Evolutionary conservation across 805 yeast species (phyloP), one percentile per base, ranked within the genome.

Genomic region (Peterozyma xylosa): DNA sequence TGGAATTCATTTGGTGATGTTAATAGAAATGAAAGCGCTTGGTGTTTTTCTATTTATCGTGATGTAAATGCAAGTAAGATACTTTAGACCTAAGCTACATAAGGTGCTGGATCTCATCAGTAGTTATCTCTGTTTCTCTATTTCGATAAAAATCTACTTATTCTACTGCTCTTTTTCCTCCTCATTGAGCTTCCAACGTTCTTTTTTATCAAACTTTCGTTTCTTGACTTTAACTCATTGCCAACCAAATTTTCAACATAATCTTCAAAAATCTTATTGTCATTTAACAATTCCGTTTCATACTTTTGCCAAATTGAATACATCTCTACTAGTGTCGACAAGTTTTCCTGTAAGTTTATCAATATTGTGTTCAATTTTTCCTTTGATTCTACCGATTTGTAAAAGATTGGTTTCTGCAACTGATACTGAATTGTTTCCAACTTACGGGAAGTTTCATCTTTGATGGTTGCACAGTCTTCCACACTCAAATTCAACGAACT

Each of bases 171-270:
- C 27, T 21, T 21, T 21, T 21, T 21, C 27, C 27, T 21, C 27
- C 7, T 21, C 7, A 21, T 21, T 21, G 27, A 21, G 27, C 27
- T 21, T 21, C 27, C 27, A 21, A 21, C 27, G 27, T 21, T 21
- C 7, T 7, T 21, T 21, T 21, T 21, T 7, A 21, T 21, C 27
- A 21, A 21, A 21, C 4, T 21, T 21, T 21, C 27, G 41, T 91
- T 69, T 52, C 85, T 74, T 41, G 84, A 53, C 53, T 86, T 77
- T 60, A 93, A 96, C 6, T 96, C 85, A 58, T 90, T 89, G 7
- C 96, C 97, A 13, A 90, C 86, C 52, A 90, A 66, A 53, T 87
- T 89, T 56, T 88, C 96, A 36, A 93, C 89, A 51, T 93, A 95
- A 2, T 82, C 73, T 53, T 91, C 96, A 57, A 82, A 89, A 13